phyloP scores from a whole-genome alignment of 306 rosid genomes.

The Cicer bijugum region DNA sequence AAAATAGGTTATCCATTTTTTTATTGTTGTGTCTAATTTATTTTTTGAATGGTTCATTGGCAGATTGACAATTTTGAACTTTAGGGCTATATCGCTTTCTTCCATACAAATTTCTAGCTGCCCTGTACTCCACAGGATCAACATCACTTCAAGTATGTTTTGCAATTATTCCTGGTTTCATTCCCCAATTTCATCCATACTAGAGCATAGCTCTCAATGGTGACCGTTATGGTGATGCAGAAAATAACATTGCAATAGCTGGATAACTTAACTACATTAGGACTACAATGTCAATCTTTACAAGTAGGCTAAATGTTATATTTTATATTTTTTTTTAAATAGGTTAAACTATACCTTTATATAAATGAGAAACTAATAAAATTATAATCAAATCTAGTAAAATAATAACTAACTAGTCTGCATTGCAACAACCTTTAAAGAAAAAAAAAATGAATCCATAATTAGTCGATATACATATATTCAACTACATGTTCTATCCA shows the following conservation, averaged over 20 bases:
- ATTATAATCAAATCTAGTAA: no score
- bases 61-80: constrained; percentile 82
- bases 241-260: constrained; percentile 88
- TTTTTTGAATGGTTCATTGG: constrained; percentile 24
- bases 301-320: no score
- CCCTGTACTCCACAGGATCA: constrained; percentile 79
- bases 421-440: no score
- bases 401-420: no score
- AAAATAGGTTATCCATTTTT: not conserved
- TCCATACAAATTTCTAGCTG: constrained; percentile 90
- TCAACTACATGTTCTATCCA: no score
- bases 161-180: constrained; percentile 21
- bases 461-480: no score
- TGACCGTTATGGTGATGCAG: constrained; percentile 62
- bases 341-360: no score
- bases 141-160: constrained; percentile 79
- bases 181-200: constrained; percentile 20
- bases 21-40: not conserved
- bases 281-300: constrained; percentile 81
- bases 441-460: no score
- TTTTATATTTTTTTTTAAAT: no score
- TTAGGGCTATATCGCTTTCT: constrained; percentile 69
- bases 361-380: no score
- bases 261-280: constrained; percentile 76
- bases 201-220: constrained; percentile 25